A percentile compares a stretch with the other conserved stretches of the same genome.
Conservation (phyloP, 441 rosid genomes). For the Pelargonium citronellum region DNA sequence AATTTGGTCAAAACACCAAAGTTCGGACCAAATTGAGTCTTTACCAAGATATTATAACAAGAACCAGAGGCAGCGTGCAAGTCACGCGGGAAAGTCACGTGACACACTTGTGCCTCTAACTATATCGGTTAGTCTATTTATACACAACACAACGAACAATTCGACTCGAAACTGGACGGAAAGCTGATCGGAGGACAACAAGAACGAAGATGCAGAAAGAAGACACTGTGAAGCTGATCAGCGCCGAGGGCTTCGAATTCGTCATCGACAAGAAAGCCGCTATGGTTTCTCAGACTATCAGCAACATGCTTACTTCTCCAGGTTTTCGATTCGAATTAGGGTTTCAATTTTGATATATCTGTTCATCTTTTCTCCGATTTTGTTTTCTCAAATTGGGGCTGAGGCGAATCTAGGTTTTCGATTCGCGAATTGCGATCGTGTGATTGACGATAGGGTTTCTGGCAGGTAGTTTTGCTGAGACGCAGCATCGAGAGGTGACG, state of each 20-base stretch:
- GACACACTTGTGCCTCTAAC: too few species aligned
- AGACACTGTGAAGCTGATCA: conserved; percentile 80
- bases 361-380: background rate
- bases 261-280: conserved; percentile 83
- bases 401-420: background rate
- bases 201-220: conserved; percentile 43
- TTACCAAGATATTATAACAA: too few species aligned
- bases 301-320: conserved; percentile 95
- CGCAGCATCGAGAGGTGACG: conserved; percentile 74
- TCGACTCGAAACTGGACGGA: too few species aligned
- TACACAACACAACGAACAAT: too few species aligned
- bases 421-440: background rate
- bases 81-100: too few species aligned
- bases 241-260: conserved; percentile 91
- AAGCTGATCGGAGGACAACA: background rate
- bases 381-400: background rate
- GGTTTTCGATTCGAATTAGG: conserved; percentile 34
- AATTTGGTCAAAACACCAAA: too few species aligned
- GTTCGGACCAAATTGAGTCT: too few species aligned
- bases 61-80: too few species aligned
- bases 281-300: conserved; percentile 93
- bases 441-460: background rate
- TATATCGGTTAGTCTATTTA: too few species aligned
- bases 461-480: conserved; percentile 74
- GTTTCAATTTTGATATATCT: conserved; percentile 11